A percentile compares a stretch with the other conserved stretches of the same genome.
Evolutionary conservation across 2,329 filamentous ascomycete species (phyloP).

Genomic region (Penicillium sp.): DNA sequence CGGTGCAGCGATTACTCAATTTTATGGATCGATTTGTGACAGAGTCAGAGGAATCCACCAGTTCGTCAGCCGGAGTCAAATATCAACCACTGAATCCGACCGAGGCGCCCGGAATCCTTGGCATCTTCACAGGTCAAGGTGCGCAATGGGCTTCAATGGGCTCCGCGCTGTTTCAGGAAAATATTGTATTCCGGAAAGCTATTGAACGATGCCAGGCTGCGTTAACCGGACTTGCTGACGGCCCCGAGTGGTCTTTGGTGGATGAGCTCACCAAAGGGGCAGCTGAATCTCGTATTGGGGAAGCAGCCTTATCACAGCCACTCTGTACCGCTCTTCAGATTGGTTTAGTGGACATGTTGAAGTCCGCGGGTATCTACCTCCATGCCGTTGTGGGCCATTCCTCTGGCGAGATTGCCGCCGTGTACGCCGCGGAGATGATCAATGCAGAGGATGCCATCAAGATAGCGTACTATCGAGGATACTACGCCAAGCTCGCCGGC

Average conservation of each 20-base stretch:
- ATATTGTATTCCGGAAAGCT: no score
- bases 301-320: conserved; percentile 22
- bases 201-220: no score
- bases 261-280: no score
- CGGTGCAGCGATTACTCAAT: no score
- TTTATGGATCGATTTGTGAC: no score
- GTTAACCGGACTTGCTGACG: no score
- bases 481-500: not conserved
- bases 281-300: no score
- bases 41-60: no score
- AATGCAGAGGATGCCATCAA: conserved; percentile 6
- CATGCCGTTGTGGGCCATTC: conserved; percentile 24
- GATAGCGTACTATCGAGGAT: conserved; percentile 22
- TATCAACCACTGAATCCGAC: no score
- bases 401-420: conserved; percentile 27
- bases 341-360: conserved; percentile 21
- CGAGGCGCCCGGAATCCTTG: conserved; percentile 6
- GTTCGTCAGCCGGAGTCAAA: no score
- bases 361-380: conserved; percentile 16
- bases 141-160: conserved; percentile 21
- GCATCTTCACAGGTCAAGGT: conserved; percentile 33
- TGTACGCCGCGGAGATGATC: conserved; percentile 19
- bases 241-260: no score
- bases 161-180: no score
- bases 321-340: conserved; percentile 26